Percentiles rank a stretch among this genome's conserved stretches.
These are phyloP conservation scores for Scutellaria galericulata DNA, from an alignment of 257 asterid species.

Conservation along the genomic window DNA sequence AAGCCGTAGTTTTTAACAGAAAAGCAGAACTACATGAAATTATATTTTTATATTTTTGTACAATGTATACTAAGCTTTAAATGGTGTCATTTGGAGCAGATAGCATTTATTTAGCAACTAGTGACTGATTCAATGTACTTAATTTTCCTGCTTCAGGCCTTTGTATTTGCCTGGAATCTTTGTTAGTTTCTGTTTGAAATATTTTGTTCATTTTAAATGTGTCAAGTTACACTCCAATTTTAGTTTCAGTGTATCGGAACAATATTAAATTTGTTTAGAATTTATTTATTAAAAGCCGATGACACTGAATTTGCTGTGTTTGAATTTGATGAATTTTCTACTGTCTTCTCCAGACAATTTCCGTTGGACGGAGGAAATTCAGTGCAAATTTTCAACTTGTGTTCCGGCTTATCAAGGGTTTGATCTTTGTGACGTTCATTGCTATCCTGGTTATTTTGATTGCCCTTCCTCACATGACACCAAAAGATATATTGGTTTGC, in stretches of 20 bases:
- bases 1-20: not conserved
- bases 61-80: not conserved
- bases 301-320: not conserved
- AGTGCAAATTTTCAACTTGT: conserved; percentile 90
- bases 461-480: conserved; percentile 78
- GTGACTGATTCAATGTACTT: not conserved
- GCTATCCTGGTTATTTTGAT: conserved; percentile 75
- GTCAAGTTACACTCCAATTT: not conserved
- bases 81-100: conserved; percentile 11
- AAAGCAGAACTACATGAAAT: conserved; percentile 3
- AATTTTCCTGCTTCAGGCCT: not conserved
- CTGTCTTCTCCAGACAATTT: conserved; percentile 62
- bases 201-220: not conserved
- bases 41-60: not conserved
- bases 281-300: not conserved
- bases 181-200: not conserved
- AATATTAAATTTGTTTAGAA: not conserved
- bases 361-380: conserved; percentile 90
- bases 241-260: not conserved
- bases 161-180: not conserved
- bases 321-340: conserved; percentile 21
- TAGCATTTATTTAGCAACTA: not conserved
- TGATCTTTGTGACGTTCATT: conserved; percentile 84
- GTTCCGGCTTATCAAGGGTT: conserved; percentile 93
- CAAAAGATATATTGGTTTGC: conserved; percentile 78